phyloP scores from a whole-genome alignment of 176 grass and related monocot species.

The Eleusine coracana region DNA sequence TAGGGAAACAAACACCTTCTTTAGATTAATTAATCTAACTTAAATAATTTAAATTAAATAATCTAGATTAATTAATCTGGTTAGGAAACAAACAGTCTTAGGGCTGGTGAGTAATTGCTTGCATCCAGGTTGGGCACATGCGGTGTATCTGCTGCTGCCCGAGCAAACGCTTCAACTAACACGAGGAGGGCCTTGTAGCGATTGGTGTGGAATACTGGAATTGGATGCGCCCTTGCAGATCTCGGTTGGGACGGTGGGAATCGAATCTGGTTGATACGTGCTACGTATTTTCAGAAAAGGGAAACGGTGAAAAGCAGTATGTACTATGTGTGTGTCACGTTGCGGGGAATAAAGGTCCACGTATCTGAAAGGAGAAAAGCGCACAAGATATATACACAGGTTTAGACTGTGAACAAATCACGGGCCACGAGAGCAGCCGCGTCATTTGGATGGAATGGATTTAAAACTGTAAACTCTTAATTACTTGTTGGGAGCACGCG shows the following conservation, averaged over 20 bases:
- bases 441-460: too few species aligned
- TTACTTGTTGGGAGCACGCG: neutral
- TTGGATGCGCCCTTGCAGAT: neutral
- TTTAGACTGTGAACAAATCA: neutral
- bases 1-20: too few species aligned
- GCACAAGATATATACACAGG: neutral
- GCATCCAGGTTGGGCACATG: slow-evolving; percentile 39
- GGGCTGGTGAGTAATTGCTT: neutral
- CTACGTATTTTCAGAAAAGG: neutral
- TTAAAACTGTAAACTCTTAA: neutral
- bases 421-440: neutral
- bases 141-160: neutral
- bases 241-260: slow-evolving; percentile 12
- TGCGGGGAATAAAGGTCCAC: neutral
- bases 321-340: neutral
- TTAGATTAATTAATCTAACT: too few species aligned
- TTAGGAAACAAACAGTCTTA: too few species aligned
- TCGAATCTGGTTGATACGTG: neutral
- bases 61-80: too few species aligned
- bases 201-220: neutral
- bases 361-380: neutral
- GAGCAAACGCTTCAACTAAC: slow-evolving; percentile 8
- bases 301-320: too few species aligned
- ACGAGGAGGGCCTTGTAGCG: neutral
- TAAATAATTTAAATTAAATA: too few species aligned